Evolutionary conservation across 371 early-diverging fungal species (phyloP).

Genomic region (Choanephora cucurbitarum): DNA sequence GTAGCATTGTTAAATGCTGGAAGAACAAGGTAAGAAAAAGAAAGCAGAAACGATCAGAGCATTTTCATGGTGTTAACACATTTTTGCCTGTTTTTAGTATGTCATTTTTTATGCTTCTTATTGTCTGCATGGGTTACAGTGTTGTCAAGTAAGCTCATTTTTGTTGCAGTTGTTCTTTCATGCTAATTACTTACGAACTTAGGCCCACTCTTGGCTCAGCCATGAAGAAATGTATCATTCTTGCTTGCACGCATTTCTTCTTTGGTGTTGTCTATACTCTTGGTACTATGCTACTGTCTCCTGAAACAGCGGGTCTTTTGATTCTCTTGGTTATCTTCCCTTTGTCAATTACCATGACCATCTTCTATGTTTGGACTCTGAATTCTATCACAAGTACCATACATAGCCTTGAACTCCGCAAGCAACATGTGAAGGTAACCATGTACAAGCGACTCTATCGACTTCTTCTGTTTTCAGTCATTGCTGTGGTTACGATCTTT

Average conservation of each 20-base stretch:
- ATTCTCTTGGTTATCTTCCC: slow-evolving; percentile 87
- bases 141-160: slow-evolving; percentile 73
- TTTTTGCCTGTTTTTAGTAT: slow-evolving; percentile 45
- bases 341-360: slow-evolving; percentile 85
- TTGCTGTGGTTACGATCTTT: slow-evolving; percentile 76
- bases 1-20: slow-evolving; percentile 87
- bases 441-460: slow-evolving; percentile 91
- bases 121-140: slow-evolving; percentile 95
- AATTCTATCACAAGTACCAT: slow-evolving; percentile 44
- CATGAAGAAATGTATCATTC: slow-evolving; percentile 83
- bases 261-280: slow-evolving; percentile 88
- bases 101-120: slow-evolving; percentile 93
- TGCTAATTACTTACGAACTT: neutral
- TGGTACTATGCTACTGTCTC: slow-evolving; percentile 76
- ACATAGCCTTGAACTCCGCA: slow-evolving; percentile 58
- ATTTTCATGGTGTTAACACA: too few relatives aligned
- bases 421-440: slow-evolving; percentile 83
- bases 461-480: slow-evolving; percentile 75
- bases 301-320: slow-evolving; percentile 70
- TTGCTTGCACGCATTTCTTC: slow-evolving; percentile 82
- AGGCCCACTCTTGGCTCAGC: slow-evolving; percentile 89
- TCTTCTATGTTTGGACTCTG: slow-evolving; percentile 91
- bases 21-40: slow-evolving; percentile 66
- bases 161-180: too few relatives aligned
- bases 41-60: too few relatives aligned